Conservation (phyloP, 164 flowering plant species). For the Platanus orientalis region DNA sequence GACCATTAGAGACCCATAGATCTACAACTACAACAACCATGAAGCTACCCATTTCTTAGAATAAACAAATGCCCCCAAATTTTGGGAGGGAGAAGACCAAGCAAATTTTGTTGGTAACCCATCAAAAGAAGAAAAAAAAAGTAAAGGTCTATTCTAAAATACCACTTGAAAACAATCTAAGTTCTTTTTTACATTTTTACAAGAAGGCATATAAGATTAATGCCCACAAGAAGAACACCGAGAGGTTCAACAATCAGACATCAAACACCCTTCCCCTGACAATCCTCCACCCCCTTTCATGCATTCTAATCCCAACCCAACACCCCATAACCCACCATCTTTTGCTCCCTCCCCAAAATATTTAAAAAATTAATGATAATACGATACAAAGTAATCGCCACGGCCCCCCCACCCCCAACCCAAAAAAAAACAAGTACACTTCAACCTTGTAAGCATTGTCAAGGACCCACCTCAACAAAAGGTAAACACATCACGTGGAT, state of each 20-base stretch:
- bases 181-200: too few species aligned
- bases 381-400: constrained; percentile 1
- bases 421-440: background rate
- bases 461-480: constrained; percentile 11
- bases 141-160: too few species aligned
- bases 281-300: background rate
- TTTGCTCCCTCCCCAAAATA: background rate
- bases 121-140: too few species aligned
- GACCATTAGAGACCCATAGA: too few species aligned
- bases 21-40: too few species aligned
- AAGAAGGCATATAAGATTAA: constrained; percentile 2
- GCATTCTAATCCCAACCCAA: background rate
- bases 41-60: too few species aligned
- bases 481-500: constrained; percentile 16
- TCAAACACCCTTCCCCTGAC: background rate
- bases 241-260: constrained; percentile 12
- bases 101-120: too few species aligned
- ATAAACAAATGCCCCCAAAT: too few species aligned
- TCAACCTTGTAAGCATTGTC: background rate
- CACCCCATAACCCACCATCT: constrained; percentile 4
- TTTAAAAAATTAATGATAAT: background rate
- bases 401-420: background rate
- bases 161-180: too few species aligned
- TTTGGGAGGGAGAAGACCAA: too few species aligned
- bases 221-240: background rate